Conservation (phyloP, 148 eudicot species). For the Oxyria digyna region DNA sequence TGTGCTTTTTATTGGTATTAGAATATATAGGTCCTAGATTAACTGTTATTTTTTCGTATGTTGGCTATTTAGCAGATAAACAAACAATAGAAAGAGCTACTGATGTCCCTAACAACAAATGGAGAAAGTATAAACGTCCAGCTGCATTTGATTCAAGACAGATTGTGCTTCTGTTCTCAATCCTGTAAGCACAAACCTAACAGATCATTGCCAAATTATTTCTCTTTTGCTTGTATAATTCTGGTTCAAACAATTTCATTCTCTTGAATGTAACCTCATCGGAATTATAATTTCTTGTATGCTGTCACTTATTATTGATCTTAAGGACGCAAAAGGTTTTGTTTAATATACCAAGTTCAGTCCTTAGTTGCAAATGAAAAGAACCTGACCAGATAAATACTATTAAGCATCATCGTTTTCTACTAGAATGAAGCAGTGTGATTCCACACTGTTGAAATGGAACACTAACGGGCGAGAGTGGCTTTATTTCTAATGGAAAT, state of each 20-base stretch:
- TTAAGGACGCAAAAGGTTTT: neutral
- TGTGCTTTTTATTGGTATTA: neutral
- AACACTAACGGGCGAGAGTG: too few species aligned
- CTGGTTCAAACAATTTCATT: neutral
- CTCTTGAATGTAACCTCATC: neutral
- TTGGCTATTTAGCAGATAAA: neutral
- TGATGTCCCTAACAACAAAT: slow-evolving; percentile 7
- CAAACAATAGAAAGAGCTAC: slow-evolving; percentile 4
- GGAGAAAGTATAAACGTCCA: slow-evolving; percentile 9
- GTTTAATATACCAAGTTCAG: neutral
- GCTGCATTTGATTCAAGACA: slow-evolving; percentile 11
- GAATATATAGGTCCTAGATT: neutral
- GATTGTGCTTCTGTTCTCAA: slow-evolving; percentile 6
- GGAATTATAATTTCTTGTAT: neutral
- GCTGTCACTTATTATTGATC: neutral
- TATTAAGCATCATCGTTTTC: neutral
- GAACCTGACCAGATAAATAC: neutral
- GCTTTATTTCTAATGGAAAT: neutral
- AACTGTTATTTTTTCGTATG: neutral
- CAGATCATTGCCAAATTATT: neutral
- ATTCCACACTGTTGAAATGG: neutral
- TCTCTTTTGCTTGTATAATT: neutral
- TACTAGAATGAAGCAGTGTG: neutral
- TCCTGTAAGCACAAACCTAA: slow-evolving; percentile 1
- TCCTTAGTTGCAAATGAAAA: neutral